Percentiles rank a stretch among this genome's conserved stretches.
Evolutionary conservation across 371 early-diverging fungal genomes (phyloP).

Genomic region (Mucor piriformis): DNA sequence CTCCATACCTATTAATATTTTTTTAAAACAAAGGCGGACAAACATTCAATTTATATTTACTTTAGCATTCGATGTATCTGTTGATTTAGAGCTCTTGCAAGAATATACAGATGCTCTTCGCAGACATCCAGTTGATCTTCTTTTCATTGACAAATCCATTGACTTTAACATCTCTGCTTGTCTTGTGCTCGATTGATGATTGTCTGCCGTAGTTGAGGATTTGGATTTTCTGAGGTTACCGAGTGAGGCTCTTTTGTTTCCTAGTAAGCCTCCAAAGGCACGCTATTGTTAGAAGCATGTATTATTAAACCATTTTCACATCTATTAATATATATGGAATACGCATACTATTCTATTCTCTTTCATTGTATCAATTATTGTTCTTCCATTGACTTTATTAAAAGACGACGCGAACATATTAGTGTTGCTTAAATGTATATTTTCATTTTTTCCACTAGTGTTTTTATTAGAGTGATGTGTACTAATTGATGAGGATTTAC

Average conservation of each 20-base stretch:
- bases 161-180: constrained; percentile 15
- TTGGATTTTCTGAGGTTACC: constrained; percentile 44
- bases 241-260: constrained; percentile 39
- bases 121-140: constrained; percentile 51
- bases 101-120: constrained; percentile 41
- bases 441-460: not conserved
- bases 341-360: constrained; percentile 25
- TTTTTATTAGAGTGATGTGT: constrained; percentile 15
- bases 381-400: constrained; percentile 20
- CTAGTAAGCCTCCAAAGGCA: constrained; percentile 29
- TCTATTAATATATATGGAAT: not conserved
- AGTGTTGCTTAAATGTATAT: not conserved
- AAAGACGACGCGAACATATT: constrained; percentile 8
- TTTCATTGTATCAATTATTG: constrained; percentile 24
- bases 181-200: constrained; percentile 20
- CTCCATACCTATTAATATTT: constrained; percentile 36
- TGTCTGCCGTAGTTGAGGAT: constrained; percentile 43
- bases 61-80: constrained; percentile 11
- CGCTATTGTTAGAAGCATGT: constrained; percentile 10
- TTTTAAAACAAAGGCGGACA: not conserved
- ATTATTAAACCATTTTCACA: not conserved
- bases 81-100: constrained; percentile 20
- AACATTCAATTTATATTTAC: constrained; percentile 1
- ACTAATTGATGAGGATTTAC: constrained; percentile 23
- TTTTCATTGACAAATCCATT: constrained; percentile 39